A percentile compares a stretch with the other conserved stretches of the same genome.
phyloP scores from a whole-genome alignment of 257 asterid species.

The Ballota nigra region DNA sequence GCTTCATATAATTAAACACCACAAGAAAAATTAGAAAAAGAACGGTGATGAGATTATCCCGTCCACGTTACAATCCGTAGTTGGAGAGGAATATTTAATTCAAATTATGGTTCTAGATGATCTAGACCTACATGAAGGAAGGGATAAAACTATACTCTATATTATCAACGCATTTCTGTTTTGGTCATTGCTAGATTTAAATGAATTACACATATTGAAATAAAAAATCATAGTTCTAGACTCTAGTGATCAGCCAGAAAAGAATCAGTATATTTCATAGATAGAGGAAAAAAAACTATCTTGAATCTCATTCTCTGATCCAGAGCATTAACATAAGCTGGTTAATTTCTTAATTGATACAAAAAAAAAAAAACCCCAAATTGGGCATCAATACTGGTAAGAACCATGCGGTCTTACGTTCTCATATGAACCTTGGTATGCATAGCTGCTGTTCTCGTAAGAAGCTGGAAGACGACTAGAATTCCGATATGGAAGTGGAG shows the following conservation, averaged over 20 bases:
- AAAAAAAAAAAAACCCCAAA: slow-evolving; percentile 9
- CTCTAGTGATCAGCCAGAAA: background rate
- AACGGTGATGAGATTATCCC: too few relatives aligned
- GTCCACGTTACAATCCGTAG: background rate
- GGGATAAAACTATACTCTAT: background rate
- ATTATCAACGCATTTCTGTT: background rate
- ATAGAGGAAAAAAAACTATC: background rate
- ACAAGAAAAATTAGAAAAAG: too few relatives aligned
- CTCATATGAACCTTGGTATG: slow-evolving; percentile 39
- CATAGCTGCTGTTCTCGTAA: slow-evolving; percentile 29
- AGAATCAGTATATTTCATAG: background rate
- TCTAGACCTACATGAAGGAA: background rate
- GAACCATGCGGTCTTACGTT: slow-evolving; percentile 49
- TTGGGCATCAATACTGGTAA: slow-evolving; percentile 40
- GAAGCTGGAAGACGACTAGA: slow-evolving; percentile 16
- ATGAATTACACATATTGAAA: background rate
- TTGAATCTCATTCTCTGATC: background rate
- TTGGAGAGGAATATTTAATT: background rate
- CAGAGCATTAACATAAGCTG: background rate
- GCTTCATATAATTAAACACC: too few relatives aligned
- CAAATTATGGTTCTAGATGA: background rate
- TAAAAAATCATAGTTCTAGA: background rate
- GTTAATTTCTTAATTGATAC: slow-evolving; percentile 24
- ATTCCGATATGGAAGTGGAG: slow-evolving; percentile 45
- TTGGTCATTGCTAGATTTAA: background rate